A percentile compares a stretch with the other conserved stretches of the same genome.
Evolutionary conservation across 192 early-diverging fungal species (phyloP).

Genomic region (Backusella parvicylindrica): DNA sequence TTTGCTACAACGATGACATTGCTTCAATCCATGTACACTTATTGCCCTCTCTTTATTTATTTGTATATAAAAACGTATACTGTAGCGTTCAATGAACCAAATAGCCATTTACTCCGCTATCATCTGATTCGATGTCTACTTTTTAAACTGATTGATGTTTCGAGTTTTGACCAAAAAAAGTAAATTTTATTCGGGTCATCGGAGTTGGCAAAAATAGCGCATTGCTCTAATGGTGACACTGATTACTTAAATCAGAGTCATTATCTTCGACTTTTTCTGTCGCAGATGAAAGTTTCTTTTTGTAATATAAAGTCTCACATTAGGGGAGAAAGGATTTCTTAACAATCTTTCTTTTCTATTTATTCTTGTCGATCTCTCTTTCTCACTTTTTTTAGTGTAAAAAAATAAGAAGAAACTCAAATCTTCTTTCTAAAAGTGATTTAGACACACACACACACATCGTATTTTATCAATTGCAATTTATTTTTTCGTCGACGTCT

Average conservation of each 20-base stretch:
- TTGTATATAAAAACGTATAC: no score
- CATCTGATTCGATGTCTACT: not conserved
- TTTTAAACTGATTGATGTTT: not conserved
- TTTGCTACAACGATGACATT: no score
- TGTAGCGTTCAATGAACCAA: no score
- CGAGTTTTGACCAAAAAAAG: not conserved
- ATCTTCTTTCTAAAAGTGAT: not conserved
- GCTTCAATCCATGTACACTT: no score
- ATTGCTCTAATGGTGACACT: not conserved
- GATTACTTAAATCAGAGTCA: not conserved
- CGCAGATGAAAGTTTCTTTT: not conserved
- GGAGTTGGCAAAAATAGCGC: slow-evolving; percentile 3
- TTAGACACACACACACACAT: not conserved
- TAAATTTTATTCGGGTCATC: not conserved
- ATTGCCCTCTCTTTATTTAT: no score
- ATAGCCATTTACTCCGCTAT: not conserved
- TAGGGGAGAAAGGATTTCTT: not conserved
- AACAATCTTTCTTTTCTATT: not conserved
- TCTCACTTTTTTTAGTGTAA: no score
- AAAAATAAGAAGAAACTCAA: no score
- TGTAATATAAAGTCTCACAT: not conserved
- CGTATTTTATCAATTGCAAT: no score
- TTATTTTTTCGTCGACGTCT: not conserved
- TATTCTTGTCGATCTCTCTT: not conserved
- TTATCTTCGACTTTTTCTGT: not conserved